phyloP scores from a whole-genome alignment of 2,329 filamentous ascomycete genomes.

The Xylariomycetidae sp. region DNA sequence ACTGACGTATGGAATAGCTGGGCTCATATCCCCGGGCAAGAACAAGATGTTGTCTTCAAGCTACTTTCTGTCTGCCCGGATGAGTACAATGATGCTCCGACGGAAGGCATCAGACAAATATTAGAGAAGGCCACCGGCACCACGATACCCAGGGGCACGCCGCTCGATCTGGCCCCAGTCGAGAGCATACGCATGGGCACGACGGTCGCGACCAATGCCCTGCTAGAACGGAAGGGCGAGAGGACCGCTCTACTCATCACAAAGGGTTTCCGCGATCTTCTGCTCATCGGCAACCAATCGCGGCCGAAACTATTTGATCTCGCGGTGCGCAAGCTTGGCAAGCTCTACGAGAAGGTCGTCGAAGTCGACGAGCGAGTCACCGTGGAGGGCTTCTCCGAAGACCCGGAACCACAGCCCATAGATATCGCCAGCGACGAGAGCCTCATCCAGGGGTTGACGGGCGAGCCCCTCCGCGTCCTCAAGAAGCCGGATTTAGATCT shows the following conservation, averaged over 20 bases:
- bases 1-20: constrained; percentile 39
- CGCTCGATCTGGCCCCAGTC: constrained; percentile 6
- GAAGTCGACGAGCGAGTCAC: constrained; percentile 70
- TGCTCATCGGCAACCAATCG: constrained; percentile 68
- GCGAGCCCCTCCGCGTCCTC: constrained; percentile 64
- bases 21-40: constrained; percentile 57
- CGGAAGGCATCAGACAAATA: constrained; percentile 64
- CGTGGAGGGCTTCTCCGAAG: constrained; percentile 58
- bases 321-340: constrained; percentile 61
- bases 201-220: constrained; percentile 69
- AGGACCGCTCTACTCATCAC: constrained; percentile 66
- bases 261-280: constrained; percentile 66
- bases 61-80: constrained; percentile 66
- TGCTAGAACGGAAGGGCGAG: constrained; percentile 69
- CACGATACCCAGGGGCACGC: constrained; percentile 39
- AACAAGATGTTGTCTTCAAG: constrained; percentile 66
- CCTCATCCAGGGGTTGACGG: constrained; percentile 52
- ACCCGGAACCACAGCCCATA: constrained; percentile 53
- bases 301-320: constrained; percentile 69
- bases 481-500: constrained; percentile 50
- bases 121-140: constrained; percentile 55
- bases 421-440: constrained; percentile 31
- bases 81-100: constrained; percentile 66
- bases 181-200: constrained; percentile 60
- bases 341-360: constrained; percentile 62